These are phyloP conservation scores for Boletus fagicola DNA, from an alignment of 768 basidiomycete species.

Conservation along the genomic window DNA sequence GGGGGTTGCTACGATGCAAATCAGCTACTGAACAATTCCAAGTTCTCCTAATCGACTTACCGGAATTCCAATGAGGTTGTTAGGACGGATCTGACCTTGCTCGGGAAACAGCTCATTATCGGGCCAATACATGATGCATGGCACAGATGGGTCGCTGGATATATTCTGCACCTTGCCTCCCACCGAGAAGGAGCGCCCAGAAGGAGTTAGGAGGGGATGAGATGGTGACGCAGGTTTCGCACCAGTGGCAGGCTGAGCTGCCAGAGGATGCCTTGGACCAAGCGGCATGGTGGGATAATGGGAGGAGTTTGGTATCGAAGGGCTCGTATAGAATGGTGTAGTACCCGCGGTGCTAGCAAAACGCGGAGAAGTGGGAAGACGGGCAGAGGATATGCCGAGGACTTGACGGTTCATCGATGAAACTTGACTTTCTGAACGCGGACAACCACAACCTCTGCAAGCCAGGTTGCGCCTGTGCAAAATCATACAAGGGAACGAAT, in stretches of 20 bases:
- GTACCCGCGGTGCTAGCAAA: constrained; percentile 21
- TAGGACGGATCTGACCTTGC: constrained; percentile 73
- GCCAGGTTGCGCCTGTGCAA: constrained; percentile 67
- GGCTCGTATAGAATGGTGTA: constrained; percentile 14
- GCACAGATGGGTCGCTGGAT: constrained; percentile 64
- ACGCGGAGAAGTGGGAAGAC: constrained; percentile 27
- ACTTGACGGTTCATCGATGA: constrained; percentile 33
- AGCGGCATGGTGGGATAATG: constrained; percentile 29
- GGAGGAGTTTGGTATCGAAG: constrained; percentile 30
- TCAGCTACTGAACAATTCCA: constrained; percentile 1
- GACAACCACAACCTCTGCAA: constrained; percentile 76
- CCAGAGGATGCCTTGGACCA: constrained; percentile 27
- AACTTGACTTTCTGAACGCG: constrained; percentile 42
- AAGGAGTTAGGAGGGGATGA: constrained; percentile 80
- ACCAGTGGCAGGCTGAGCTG: constrained; percentile 19
- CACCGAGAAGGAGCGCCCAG: constrained; percentile 70
- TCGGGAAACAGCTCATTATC: constrained; percentile 85
- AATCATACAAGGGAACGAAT: constrained; percentile 49
- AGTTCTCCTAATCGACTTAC: constrained; percentile 36
- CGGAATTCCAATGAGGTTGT: constrained; percentile 49
- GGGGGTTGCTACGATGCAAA: constrained; percentile 61
- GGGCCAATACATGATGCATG: constrained; percentile 89
- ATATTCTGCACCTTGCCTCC: constrained; percentile 82
- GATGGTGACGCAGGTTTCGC: constrained; percentile 42
- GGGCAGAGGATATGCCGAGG: constrained; percentile 21